A percentile compares a stretch with the other conserved stretches of the same genome.
These are phyloP conservation scores for Exophiala mesophila DNA, from an alignment of 2,329 filamentous ascomycete genomes.

Conservation along the genomic window DNA sequence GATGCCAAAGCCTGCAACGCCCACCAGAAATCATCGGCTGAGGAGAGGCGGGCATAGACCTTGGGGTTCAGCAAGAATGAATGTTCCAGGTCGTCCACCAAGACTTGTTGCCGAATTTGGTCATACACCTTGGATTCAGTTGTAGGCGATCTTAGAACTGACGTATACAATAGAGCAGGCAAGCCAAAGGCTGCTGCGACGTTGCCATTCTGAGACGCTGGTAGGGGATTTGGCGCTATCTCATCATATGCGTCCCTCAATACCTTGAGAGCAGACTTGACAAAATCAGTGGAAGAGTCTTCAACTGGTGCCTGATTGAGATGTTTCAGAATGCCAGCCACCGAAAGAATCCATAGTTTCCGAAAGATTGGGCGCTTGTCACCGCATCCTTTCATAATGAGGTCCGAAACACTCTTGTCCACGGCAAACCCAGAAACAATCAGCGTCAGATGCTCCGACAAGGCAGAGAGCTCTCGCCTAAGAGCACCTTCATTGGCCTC, in stretches of 20 bases:
- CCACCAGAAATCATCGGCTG: constrained; percentile 75
- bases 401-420: constrained; percentile 63
- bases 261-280: constrained; percentile 48
- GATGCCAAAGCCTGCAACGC: constrained; percentile 64
- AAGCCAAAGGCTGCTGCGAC: constrained; percentile 67
- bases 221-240: constrained; percentile 68
- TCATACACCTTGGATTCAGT: constrained; percentile 13
- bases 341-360: constrained; percentile 67
- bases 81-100: constrained; percentile 69
- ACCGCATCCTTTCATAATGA: constrained; percentile 71
- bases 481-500: constrained; percentile 86
- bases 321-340: constrained; percentile 19
- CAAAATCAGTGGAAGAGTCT: constrained; percentile 38
- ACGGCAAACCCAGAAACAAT: constrained; percentile 60
- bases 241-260: constrained; percentile 67
- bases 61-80: constrained; percentile 82
- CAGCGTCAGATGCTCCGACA: constrained; percentile 61
- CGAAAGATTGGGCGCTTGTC: constrained; percentile 79
- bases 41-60: constrained; percentile 73
- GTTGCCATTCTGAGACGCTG: constrained; percentile 76
- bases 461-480: constrained; percentile 65
- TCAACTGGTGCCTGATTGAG: constrained; percentile 38
- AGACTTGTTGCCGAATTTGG: constrained; percentile 29
- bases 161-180: constrained; percentile 30
- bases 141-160: constrained; percentile 36